Percentiles rank a stretch among this genome's conserved stretches.
Conservation (phyloP, 192 early-diverging fungal species). For the Backusella tarrabulga region DNA sequence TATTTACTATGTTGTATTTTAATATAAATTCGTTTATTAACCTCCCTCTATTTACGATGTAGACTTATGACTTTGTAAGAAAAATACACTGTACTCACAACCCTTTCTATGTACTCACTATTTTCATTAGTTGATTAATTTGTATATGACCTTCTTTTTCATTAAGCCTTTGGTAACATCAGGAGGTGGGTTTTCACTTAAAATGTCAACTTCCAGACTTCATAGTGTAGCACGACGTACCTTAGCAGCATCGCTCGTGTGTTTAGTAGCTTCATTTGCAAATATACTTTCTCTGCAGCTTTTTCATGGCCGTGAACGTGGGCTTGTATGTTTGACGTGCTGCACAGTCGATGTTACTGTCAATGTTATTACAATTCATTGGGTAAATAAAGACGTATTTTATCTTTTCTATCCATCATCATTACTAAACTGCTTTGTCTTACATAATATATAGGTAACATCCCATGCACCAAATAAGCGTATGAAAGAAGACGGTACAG, state of each 20-base stretch:
- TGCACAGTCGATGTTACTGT: conserved; percentile 50
- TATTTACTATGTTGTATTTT: conserved; percentile 2
- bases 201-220: conserved; percentile 21
- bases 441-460: background rate
- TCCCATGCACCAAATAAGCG: background rate
- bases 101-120: background rate
- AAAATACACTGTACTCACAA: background rate
- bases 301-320: conserved; percentile 42
- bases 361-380: conserved; percentile 44
- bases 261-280: conserved; percentile 38
- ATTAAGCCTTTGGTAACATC: conserved; percentile 24
- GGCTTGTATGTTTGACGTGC: conserved; percentile 45
- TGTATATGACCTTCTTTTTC: conserved; percentile 39
- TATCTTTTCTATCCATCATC: background rate
- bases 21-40: conserved; percentile 3
- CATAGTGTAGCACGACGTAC: conserved; percentile 42
- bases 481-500: background rate
- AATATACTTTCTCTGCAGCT: conserved; percentile 41
- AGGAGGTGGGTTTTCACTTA: background rate
- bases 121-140: conserved; percentile 29
- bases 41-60: background rate
- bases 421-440: background rate
- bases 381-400: conserved; percentile 28
- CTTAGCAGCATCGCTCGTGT: conserved; percentile 39
- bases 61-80: conserved; percentile 37